Base-by-base conservation (phyloP, 2,329 filamentous ascomycete species). In the Cladosporium sp. region DNA sequence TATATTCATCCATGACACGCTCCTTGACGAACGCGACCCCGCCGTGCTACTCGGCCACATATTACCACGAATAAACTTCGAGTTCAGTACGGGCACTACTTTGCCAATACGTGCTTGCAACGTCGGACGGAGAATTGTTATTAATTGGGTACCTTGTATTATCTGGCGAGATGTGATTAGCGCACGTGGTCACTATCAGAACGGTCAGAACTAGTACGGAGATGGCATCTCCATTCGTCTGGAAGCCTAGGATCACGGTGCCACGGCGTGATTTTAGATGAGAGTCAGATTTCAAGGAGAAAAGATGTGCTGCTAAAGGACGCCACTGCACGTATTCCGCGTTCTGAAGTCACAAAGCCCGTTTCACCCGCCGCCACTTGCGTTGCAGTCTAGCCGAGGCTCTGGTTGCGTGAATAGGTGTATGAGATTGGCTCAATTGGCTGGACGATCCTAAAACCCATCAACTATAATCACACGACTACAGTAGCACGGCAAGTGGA, bases 351-450 rank as follows among this genome's bases (percentile, higher is more conserved):
- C n/a, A 12, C 31, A 53, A n/a, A 56, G 59, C 59, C 29, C 61
- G 61, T 63, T 63, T 63, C 61, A 63, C 29, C 35, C 35, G 31
- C 50, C 61, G 61, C 61, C 61, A 63, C 61, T 35, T 31, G 14
- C 31, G n/a, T 18, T 55, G 61, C 5, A 63, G 16, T 21, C 28
- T 55, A 31, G 61, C 61, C 61, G 61, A 63, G 50, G 61, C 33
- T 59, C 6, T 37, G 10, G 18, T 55, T 33, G 52, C 28, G n/a
- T 46, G 40, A 46, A 21, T 46, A 46, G 40, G 8, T 46, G 12
- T n/a, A 21, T 46, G 40, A 46, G 40, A 46, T 46, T 21, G 40
- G n/a, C 40, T 46, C 40, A 46, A 46, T 8, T 46, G 40, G 40
- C 40, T 46, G 6, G n/a, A 10, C 4, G 8, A 55, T 21, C 52